These are phyloP conservation scores for Komagataea norvegica DNA, from an alignment of 1,139 yeast genomes.

Conservation along the genomic window DNA sequence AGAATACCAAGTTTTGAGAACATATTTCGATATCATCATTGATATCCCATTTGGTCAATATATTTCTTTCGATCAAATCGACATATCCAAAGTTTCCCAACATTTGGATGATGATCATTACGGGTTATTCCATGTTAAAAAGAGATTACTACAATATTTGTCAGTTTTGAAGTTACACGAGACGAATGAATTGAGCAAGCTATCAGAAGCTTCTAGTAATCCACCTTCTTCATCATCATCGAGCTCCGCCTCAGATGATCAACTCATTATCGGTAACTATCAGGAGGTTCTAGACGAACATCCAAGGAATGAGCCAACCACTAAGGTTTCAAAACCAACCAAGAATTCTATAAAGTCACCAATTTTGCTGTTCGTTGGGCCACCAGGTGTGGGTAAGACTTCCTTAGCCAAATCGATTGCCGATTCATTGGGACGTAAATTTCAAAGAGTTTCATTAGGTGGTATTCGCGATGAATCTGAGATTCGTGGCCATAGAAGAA, in stretches of 20 bases:
- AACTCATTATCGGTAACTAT: constrained; percentile 10
- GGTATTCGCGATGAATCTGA: constrained; percentile 90
- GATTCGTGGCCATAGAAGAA: constrained; percentile 86
- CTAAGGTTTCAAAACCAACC: constrained; percentile 6
- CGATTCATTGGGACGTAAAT: constrained; percentile 68
- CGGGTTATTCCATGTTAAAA: constrained; percentile 79
- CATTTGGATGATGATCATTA: constrained; percentile 78
- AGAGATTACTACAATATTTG: constrained; percentile 72
- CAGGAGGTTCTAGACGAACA: constrained; percentile 6
- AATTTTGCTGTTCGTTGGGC: constrained; percentile 80
- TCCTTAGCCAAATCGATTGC: constrained; percentile 87
- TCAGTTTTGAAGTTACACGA: constrained; percentile 66
- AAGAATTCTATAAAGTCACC: constrained; percentile 39
- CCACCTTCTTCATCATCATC: constrained; percentile 9
- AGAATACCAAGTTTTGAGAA: constrained; percentile 61
- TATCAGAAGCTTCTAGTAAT: constrained; percentile 2
- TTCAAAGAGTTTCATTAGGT: constrained; percentile 82
- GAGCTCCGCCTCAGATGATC: constrained; percentile 8
- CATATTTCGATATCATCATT: constrained; percentile 59
- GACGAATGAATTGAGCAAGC: constrained; percentile 13
- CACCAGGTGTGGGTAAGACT: constrained; percentile 95
- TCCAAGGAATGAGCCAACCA: neutral
- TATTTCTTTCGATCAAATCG: constrained; percentile 29
- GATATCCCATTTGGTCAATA: constrained; percentile 60
- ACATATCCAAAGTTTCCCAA: constrained; percentile 50